A percentile compares a stretch with the other conserved stretches of the same genome.
Conservation (phyloP, 2,329 filamentous ascomycete genomes). For the Hypoxylon sp. region DNA sequence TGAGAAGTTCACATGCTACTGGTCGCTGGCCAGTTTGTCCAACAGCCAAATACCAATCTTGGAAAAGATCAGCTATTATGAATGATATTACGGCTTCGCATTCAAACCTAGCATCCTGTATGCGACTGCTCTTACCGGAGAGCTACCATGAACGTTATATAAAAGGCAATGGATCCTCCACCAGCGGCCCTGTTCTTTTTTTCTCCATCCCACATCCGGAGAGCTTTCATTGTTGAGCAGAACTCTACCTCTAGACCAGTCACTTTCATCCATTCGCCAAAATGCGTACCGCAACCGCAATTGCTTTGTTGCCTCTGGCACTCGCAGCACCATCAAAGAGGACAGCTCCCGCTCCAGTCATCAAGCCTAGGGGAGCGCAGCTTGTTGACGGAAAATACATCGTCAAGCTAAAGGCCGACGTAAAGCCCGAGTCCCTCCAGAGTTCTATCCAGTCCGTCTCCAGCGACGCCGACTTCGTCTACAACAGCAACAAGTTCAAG, state of each 20-base stretch:
- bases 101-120: constrained; percentile 10
- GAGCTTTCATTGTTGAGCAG: constrained; percentile 28
- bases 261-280: constrained; percentile 33
- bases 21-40: constrained; percentile 23
- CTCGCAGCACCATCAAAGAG: constrained; percentile 52
- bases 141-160: constrained; percentile 27
- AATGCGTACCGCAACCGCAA: constrained; percentile 49
- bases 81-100: constrained; percentile 28
- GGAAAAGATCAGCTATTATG: constrained; percentile 40
- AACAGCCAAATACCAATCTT: constrained; percentile 24
- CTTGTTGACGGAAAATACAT: constrained; percentile 59
- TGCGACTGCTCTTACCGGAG: constrained; percentile 5
- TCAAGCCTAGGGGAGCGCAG: constrained; percentile 47
- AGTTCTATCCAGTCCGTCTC: constrained; percentile 48
- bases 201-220: constrained; percentile 33
- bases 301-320: constrained; percentile 51
- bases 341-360: constrained; percentile 47
- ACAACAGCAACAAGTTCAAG: constrained; percentile 53
- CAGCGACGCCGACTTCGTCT: constrained; percentile 52
- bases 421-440: constrained; percentile 50
- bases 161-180: constrained; percentile 21
- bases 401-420: constrained; percentile 58
- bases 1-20: constrained; percentile 40
- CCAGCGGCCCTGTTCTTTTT: not conserved
- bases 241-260: constrained; percentile 24